phyloP scores from a whole-genome alignment of 2,329 filamentous ascomycete genomes.

The Curvularia sp. region DNA sequence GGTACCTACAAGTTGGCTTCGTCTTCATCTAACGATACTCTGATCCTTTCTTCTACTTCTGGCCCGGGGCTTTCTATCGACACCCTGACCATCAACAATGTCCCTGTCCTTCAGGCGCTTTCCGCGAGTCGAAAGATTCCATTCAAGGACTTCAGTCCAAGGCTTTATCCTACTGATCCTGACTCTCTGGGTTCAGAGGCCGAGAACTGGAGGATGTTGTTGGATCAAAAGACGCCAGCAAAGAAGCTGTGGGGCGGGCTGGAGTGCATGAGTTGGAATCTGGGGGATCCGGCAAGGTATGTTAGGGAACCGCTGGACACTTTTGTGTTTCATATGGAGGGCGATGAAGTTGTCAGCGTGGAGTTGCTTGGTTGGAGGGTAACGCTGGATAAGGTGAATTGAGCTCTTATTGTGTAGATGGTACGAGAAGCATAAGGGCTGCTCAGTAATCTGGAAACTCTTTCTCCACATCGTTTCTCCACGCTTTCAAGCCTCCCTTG shows the following conservation, averaged over 20 bases:
- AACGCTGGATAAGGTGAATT: conserved; percentile 16
- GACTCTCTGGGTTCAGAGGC: conserved; percentile 22
- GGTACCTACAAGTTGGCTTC: conserved; percentile 27
- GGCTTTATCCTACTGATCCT: conserved; percentile 32
- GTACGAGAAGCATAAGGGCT: neutral
- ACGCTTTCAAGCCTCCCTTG: conserved; percentile 72
- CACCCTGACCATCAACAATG: conserved; percentile 25
- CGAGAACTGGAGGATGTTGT: conserved; percentile 29
- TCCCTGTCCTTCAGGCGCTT: conserved; percentile 22
- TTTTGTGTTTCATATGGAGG: conserved; percentile 23
- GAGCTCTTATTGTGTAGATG: neutral
- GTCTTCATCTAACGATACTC: conserved; percentile 21
- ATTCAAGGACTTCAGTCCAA: conserved; percentile 21
- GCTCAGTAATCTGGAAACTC: conserved; percentile 63
- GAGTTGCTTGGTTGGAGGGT: conserved; percentile 28
- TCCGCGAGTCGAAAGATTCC: conserved; percentile 17
- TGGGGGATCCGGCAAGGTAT: conserved; percentile 29
- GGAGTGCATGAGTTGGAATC: conserved; percentile 32
- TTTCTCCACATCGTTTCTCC: conserved; percentile 71
- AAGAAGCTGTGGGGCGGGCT: conserved; percentile 27
- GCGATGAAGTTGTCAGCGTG: conserved; percentile 9
- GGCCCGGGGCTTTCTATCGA: conserved; percentile 34
- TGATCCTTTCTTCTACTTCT: conserved; percentile 4
- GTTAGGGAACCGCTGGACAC: conserved; percentile 30
- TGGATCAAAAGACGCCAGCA: conserved; percentile 19